These are phyloP conservation scores for Leccinum rimulosum DNA, from an alignment of 768 basidiomycete genomes.

Conservation along the genomic window DNA sequence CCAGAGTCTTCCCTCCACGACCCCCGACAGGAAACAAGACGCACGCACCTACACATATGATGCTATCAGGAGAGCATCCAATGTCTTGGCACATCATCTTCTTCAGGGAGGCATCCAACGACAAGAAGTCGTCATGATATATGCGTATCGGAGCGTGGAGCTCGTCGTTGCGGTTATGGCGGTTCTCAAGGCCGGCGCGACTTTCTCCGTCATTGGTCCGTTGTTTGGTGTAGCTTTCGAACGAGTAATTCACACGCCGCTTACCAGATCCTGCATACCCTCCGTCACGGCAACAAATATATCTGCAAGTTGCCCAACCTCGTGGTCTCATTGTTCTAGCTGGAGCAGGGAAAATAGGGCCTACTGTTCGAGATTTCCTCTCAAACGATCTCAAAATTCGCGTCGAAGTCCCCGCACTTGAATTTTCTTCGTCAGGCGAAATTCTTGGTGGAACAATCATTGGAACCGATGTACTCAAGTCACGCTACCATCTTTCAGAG, in stretches of 20 bases:
- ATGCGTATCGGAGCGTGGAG: constrained; percentile 94
- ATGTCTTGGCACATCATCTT: constrained; percentile 88
- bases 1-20: constrained; percentile 56
- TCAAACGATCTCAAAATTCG: constrained; percentile 76
- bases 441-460: constrained; percentile 60
- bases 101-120: constrained; percentile 81
- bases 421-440: constrained; percentile 60
- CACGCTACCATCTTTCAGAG: constrained; percentile 48
- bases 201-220: constrained; percentile 95
- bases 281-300: constrained; percentile 86
- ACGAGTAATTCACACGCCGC: not conserved
- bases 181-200: constrained; percentile 91
- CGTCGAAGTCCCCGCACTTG: constrained; percentile 87
- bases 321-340: constrained; percentile 88
- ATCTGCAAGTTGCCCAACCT: constrained; percentile 90
- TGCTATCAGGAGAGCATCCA: constrained; percentile 79
- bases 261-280: constrained; percentile 92
- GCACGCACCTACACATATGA: constrained; percentile 70
- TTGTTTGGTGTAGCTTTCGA: constrained; percentile 9
- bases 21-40: constrained; percentile 44
- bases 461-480: constrained; percentile 62
- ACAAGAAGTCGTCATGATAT: constrained; percentile 98
- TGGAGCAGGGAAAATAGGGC: constrained; percentile 79
- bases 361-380: constrained; percentile 83
- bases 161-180: constrained; percentile 97